Evolutionary conservation across 2,329 filamentous ascomycete species (phyloP).

Genomic region (Colletotrichum phormii): DNA sequence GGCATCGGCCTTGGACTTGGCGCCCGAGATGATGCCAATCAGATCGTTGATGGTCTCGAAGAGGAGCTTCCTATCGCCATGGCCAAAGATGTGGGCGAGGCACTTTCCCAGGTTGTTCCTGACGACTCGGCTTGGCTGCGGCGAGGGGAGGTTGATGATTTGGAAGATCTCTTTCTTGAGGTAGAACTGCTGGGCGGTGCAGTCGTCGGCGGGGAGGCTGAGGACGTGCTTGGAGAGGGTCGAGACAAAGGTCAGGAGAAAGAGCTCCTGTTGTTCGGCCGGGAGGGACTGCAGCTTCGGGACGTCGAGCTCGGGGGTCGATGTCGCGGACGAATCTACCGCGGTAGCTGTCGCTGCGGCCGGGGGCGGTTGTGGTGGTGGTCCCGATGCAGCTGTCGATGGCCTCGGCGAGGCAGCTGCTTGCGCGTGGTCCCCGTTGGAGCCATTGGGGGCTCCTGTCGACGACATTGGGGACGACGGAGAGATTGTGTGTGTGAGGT

Average conservation of each 20-base stretch:
- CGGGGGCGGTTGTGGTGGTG: constrained; percentile 33
- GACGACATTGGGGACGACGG: constrained; percentile 48
- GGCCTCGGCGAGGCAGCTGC: constrained; percentile 38
- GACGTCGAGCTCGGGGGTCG: constrained; percentile 85
- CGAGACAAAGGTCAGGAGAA: constrained; percentile 89
- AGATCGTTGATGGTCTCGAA: constrained; percentile 96
- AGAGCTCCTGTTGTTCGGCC: constrained; percentile 94
- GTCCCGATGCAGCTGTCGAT: constrained; percentile 34
- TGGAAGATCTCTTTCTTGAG: constrained; percentile 96
- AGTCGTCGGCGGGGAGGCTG: constrained; percentile 79
- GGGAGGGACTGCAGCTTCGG: constrained; percentile 89
- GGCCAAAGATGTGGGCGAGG: constrained; percentile 83
- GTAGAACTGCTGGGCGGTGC: constrained; percentile 88
- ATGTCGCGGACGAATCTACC: constrained; percentile 54
- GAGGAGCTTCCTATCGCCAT: constrained; percentile 89
- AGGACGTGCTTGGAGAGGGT: constrained; percentile 85
- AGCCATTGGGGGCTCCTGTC: constrained; percentile 50
- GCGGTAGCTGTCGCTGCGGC: constrained; percentile 44
- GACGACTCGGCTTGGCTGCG: constrained; percentile 87
- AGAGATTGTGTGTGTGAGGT: background rate
- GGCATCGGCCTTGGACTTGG: constrained; percentile 80
- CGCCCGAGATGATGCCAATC: constrained; percentile 75
- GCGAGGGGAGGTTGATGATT: constrained; percentile 84
- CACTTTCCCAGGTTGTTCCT: constrained; percentile 89
- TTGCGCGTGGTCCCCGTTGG: constrained; percentile 43